Base-by-base conservation (phyloP, 257 asterid species). In the Solanum verrucosum region DNA sequence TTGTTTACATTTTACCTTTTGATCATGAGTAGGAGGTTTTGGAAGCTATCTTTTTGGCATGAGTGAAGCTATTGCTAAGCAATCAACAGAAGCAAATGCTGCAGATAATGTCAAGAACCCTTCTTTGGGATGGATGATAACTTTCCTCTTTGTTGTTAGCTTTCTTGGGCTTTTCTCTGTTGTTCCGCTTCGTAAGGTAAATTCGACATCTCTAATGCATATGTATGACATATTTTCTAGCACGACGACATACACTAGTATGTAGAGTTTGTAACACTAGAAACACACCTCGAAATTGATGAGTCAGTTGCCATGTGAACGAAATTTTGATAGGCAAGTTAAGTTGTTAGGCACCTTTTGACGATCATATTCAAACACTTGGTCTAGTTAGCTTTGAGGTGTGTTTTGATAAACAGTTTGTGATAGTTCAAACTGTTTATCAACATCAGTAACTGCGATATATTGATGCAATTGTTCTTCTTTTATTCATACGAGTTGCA, bases 171-270 rank as follows among this genome's bases (percentile, higher is more conserved):
- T 95, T 78, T 94, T 95, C 88, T 93, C 94, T 0, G 95, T 95
- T 3, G 95, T 94, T 82, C 96, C 96, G 7, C 94, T 95, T 16
- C 89, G 95, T 11, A 95, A 95, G 98, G 98, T 94, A 88, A 15
- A 9, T 49, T 65, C 18, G 8, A 67, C n/a, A 85, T 85, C 11
- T 68, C 42, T 31, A 38, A 85, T 20, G 15, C 44, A 38, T 49
- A 10, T 85, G 27, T 68, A 23, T 7, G 7, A 40, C 60, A 34
- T 20, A 7, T 60, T 29, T 63, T 63, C 71, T 23, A 63, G 71
- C 71, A 10, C 6, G 71, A 59, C 5, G 13, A 59, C 11, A 52
- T 52, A 52, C 63, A 20, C 25, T 63, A n/a, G 71, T 56, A 56
- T 63, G 23, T 18, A 56, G 27, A 63, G 33, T 29, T 10, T 25